Base-by-base conservation (phyloP, 768 basidiomycete genomes). In the Mrakia frigida region DNA sequence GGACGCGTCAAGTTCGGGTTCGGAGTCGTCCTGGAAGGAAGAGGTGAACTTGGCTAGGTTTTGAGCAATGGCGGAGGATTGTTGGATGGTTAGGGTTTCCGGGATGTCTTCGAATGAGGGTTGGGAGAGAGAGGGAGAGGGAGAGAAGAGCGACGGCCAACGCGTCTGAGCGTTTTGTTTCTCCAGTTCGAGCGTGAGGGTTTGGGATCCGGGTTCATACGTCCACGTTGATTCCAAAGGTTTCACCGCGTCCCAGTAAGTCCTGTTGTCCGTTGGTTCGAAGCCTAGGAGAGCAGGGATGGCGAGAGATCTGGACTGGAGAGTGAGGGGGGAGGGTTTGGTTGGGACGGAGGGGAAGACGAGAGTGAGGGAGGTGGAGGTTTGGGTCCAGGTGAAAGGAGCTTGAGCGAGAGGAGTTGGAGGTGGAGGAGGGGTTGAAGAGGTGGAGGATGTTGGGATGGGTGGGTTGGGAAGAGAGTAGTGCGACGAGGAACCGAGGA, bases 371-470 rank as follows among this genome's bases (percentile, higher is more conserved):
- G 92, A 88, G 81, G 94, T 93, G 0, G 88, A 82, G 6, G 90
- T 89, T 81, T 99, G 96, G 0, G 89, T 92, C 96, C 96, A 99
- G 1, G 93, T 92, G 83, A 94, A 98, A 0, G 94, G 91, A 37
- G 89, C 88, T 4, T 91, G 91, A 23, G 77, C 35, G 28, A 84
- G 80, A 31, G 52, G 86, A 92, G 9, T 82, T 79, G 33, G 88
- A 88, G 50, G 87, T 87, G 25, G 90, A 89, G 10, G 90, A 81
- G 31, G 92, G 81, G 79, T 91, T 82, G 81, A 89, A 88, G 0
- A 86, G 82, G 11, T 85, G 81, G 35, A 85, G 83, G 23, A 85
- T 80, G 28, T 83, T 80, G 74, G 88, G 46, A 4, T 21, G 46
- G 83, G 81, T 89, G n/a, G 4, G 84, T 81, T 41, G 86, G 89